Conservation (phyloP, 1,284 basidiomycete genomes). For the Puccinia triticina region DNA sequence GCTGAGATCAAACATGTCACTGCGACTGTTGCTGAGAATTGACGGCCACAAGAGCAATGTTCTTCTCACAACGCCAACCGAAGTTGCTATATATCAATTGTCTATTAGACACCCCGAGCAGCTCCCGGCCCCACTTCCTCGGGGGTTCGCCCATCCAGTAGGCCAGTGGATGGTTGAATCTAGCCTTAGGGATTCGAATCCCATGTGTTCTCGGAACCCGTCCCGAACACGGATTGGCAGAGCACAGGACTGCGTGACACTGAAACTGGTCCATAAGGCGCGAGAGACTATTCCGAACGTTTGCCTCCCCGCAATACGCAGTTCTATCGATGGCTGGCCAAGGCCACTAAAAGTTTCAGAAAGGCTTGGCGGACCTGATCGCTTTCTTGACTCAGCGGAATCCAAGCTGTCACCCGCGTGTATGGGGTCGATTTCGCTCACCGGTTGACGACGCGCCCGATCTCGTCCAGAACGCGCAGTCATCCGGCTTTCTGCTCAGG, state of each 20-base stretch:
- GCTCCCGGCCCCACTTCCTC: neutral
- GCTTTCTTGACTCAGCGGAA: neutral
- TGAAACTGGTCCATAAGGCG: neutral
- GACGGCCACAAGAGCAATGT: neutral
- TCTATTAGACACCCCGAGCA: neutral
- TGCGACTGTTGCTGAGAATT: neutral
- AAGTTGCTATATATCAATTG: too few species aligned
- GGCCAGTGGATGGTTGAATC: too few species aligned
- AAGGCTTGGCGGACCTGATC: neutral
- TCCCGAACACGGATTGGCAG: neutral
- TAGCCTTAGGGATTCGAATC: too few species aligned
- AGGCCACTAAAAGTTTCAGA: neutral
- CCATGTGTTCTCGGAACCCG: too few species aligned
- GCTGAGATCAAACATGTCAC: neutral
- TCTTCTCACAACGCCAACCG: too few species aligned
- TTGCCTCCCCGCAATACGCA: neutral
- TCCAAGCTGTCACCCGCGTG: too few species aligned
- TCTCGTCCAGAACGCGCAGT: neutral
- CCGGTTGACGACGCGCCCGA: neutral
- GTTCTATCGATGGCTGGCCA: neutral
- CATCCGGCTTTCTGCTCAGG: neutral
- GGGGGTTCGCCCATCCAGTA: too few species aligned
- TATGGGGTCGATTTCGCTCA: neutral
- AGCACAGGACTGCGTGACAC: slow-evolving; percentile 1
- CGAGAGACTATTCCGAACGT: neutral